Base-by-base conservation (phyloP, 805 yeast genomes). In the Cyberlindnera nakhonratchasimensis region DNA sequence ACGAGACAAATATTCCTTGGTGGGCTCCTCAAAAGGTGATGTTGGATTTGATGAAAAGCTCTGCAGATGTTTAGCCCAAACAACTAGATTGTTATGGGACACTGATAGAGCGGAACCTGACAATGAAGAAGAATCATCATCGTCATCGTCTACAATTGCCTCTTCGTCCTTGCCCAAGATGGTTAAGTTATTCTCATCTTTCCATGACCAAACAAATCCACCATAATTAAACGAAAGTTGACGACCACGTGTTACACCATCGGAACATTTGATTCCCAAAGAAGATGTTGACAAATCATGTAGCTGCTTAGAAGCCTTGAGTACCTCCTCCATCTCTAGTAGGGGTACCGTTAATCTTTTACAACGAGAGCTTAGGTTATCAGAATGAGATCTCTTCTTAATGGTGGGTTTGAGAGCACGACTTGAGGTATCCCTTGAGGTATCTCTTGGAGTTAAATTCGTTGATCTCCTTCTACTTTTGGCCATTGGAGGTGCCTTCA, bases 141-240 rank as follows among this genome's bases (percentile, higher is more conserved):
- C 45, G 7, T 38, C 34, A 13, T 48, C 51, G 11, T 43, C 50
- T 7, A 36, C 7, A 4, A 43, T 29, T 3, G 37, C 51, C 5
- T 40, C 49, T n/a, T 47, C 46, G 23, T 54, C 57, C 28, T 46
- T 49, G 2, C 58, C 58, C 17, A 54, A 23, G 9, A 56, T 48
- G 2, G 40, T 47, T 21, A 55, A 34, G 33, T 48, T 48, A 34
- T 54, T 43, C 8, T 54, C 50, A 37, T 55, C 51, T 3, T 45
- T 38, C 53, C 57, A 57, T 20, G 47, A 40, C 62, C 62, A 57
- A 12, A 55, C 49, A 30, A 54, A 55, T 2, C 62, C 62, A 34
- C 59, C 62, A 50, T 55, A 57, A 24, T 53, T 52, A 36, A 55
- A 57, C 1, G 53, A 49, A 22, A 37, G 26, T n/a, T 32, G 39